phyloP scores from a whole-genome alignment of 2,329 filamentous ascomycete species.

The Ophiosphaerella korrae region DNA sequence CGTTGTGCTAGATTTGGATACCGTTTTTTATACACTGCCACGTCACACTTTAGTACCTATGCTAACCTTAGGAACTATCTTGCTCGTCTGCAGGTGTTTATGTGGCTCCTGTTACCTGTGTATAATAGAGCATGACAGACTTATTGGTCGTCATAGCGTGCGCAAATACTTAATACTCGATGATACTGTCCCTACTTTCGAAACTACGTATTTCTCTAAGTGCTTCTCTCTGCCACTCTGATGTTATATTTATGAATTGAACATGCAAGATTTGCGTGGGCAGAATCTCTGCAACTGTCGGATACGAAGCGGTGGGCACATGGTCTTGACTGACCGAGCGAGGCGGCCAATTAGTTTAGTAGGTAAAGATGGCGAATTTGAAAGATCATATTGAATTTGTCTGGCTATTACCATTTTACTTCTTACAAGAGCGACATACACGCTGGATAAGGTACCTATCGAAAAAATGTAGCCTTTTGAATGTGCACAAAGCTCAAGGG shows the following conservation, averaged over 20 bases:
- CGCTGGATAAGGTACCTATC: constrained; percentile 36
- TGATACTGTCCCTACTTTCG: not conserved
- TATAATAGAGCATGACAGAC: constrained; percentile 3
- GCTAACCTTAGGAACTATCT: constrained; percentile 13
- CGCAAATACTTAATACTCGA: constrained; percentile 3
- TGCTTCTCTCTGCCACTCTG: constrained; percentile 50
- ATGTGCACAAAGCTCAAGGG: constrained; percentile 35
- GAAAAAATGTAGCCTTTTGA: constrained; percentile 45
- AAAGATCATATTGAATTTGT: too few relatives aligned
- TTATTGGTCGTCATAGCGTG: not conserved
- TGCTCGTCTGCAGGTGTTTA: constrained; percentile 6
- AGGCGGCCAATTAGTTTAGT: constrained; percentile 17
- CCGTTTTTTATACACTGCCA: not conserved
- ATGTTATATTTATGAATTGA: constrained; percentile 25
- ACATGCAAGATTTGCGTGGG: constrained; percentile 13
- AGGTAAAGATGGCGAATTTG: too few relatives aligned
- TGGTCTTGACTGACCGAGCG: constrained; percentile 30
- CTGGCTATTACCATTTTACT: too few relatives aligned
- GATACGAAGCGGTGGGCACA: constrained; percentile 41
- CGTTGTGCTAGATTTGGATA: constrained; percentile 1
- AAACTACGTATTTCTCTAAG: constrained; percentile 2
- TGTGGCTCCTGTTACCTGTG: constrained; percentile 16
- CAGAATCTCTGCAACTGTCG: constrained; percentile 40
- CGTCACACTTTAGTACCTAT: constrained; percentile 1
- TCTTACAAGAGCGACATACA: constrained; percentile 26